Evolutionary conservation across 106 monocot genomes (phyloP).

Genomic region (Amphibolis antarctica): DNA sequence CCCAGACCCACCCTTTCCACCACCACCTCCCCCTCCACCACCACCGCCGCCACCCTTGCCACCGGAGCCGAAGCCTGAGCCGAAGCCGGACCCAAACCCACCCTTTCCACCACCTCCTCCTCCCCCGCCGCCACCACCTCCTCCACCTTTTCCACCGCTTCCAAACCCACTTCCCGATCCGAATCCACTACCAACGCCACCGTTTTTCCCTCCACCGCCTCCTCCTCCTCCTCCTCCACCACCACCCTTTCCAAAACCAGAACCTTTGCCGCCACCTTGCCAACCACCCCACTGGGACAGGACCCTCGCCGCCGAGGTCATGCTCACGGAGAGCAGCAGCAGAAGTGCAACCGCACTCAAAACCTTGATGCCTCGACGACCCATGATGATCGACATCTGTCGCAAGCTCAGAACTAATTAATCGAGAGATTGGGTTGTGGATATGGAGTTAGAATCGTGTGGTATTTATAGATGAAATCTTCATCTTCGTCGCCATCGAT

Average conservation of each 20-base stretch:
- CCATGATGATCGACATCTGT: no score
- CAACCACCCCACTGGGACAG: no score
- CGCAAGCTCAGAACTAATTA: no score
- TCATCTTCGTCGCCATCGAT: no score
- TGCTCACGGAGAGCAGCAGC: no score
- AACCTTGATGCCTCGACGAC: no score
- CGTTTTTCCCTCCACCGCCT: neutral
- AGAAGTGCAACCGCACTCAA: no score
- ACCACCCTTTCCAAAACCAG: neutral
- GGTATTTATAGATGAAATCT: no score
- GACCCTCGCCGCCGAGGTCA: no score
- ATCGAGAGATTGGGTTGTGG: no score
- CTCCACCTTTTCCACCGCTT: neutral
- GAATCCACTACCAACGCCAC: neutral
- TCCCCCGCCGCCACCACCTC: neutral
- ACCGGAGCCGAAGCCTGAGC: neutral
- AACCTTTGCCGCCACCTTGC: no score
- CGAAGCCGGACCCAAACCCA: neutral
- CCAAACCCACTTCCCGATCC: conserved; percentile 3
- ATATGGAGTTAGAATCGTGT: no score
- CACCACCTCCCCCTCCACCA: neutral
- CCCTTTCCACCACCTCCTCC: neutral
- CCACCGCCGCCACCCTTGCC: neutral
- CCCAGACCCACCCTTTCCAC: neutral
- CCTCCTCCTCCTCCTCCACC: neutral